Percentiles rank a stretch among this genome's conserved stretches.
phyloP scores from a whole-genome alignment of 345 rosid species.

The Melaleuca quinquenervia region DNA sequence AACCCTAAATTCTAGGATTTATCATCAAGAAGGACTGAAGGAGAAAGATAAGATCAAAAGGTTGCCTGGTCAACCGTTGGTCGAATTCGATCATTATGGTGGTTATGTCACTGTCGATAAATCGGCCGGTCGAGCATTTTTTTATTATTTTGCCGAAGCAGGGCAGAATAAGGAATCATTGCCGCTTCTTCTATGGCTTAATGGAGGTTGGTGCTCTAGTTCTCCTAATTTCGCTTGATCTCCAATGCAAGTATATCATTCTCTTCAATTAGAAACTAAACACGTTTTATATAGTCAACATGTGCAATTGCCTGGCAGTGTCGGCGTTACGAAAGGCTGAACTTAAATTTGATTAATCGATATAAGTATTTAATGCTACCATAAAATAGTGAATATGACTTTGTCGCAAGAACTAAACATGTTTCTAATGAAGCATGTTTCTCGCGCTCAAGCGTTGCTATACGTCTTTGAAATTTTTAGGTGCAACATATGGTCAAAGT shows the following conservation, averaged over 20 bases:
- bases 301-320: too few species aligned
- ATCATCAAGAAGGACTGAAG: constrained; percentile 17
- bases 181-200: constrained; percentile 86
- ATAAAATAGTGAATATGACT: neutral
- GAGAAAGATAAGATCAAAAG: constrained; percentile 13
- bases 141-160: constrained; percentile 59
- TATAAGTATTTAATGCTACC: too few species aligned
- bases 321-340: too few species aligned
- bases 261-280: neutral
- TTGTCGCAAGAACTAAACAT: neutral
- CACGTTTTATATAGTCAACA: too few species aligned
- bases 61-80: constrained; percentile 55
- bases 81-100: constrained; percentile 45
- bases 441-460: neutral
- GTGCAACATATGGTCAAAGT: neutral
- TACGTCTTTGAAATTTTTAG: neutral
- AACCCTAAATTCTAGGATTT: neutral
- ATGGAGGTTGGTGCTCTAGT: constrained; percentile 35
- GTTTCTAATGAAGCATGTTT: neutral
- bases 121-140: constrained; percentile 47
- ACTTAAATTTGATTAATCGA: too few species aligned
- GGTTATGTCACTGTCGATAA: constrained; percentile 57
- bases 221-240: neutral
- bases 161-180: constrained; percentile 15
- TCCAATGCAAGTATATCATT: neutral